Base-by-base conservation (phyloP, 257 asterid species). In the Catharanthus roseus region DNA sequence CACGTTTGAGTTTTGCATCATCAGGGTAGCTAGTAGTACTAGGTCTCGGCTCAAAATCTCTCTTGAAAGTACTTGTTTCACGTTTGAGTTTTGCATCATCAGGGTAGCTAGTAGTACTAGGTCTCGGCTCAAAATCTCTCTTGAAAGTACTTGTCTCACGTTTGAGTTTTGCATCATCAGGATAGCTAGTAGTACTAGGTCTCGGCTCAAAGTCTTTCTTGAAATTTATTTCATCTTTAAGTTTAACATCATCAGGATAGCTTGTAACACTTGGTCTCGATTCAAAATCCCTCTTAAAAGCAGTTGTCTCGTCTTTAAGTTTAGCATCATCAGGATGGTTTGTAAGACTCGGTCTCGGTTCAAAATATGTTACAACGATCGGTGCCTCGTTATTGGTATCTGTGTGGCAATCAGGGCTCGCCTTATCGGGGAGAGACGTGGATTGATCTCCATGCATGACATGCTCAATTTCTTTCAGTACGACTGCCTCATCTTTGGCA, bases 301-400 rank as follows among this genome's bases (percentile, higher is more conserved):
- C n/a, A n/a, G n/a, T 23, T 44, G 64, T 69, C 16, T 62, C 54
- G 31, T 34, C 60, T 65, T 71, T 28, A 21, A 28, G 66, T 4
- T 51, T 72, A 33, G 33, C 62, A 47, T 79, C 74, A 24, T 68
- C 47, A 0, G 2, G n/a, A 36, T 83, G 80, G 3, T 74, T 34
- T 0, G 82, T 55, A 10, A 18, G 0, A 34, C 63, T 77, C 19
- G 84, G 84, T 15, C 81, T 74, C 0, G 82, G 82, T 42, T 80
- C 75, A 26, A 81, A 73, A 34, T 77, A 65, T 19, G n/a, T 53
- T 24, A 9, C 13, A 66, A 55, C 42, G 15, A 21, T 44, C 26
- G 21, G 36, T 3, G 10, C 2, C 16, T 7, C 34, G 18, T 64
- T n/a, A 41, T 33, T 21, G 26, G 28, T 34, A 6, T 28, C 57